phyloP scores from a whole-genome alignment of 208 protist species.

The Wallacemonas sp. region DNA sequence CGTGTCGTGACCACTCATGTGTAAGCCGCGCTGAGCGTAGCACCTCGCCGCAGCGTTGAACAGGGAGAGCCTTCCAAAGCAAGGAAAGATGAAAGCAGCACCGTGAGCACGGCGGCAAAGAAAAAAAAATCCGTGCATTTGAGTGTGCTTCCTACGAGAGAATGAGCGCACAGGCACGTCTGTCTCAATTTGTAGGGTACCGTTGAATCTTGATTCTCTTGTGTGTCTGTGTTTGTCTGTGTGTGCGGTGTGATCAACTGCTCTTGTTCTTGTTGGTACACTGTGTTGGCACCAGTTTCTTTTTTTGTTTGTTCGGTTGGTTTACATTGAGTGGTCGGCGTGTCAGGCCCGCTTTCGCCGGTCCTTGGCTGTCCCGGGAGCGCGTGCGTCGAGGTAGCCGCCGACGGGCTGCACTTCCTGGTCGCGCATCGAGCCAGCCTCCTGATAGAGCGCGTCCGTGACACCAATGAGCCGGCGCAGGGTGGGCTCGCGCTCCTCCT shows the following conservation, averaged over 20 bases:
- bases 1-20: too few relatives aligned
- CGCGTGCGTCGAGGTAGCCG: conserved; percentile 46
- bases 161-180: too few relatives aligned
- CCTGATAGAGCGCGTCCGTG: conserved; percentile 50
- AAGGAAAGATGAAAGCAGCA: too few relatives aligned
- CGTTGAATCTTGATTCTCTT: too few relatives aligned
- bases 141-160: too few relatives aligned
- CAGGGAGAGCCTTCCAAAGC: too few relatives aligned
- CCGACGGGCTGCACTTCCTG: conserved; percentile 42
- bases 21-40: too few relatives aligned
- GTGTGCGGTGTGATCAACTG: not conserved
- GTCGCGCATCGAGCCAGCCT: conserved; percentile 31
- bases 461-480: conserved; percentile 71
- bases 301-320: not conserved
- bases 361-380: conserved; percentile 5
- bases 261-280: not conserved
- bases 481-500: conserved; percentile 53
- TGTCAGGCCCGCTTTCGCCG: not conserved
- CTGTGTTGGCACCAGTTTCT: too few relatives aligned
- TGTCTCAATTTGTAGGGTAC: too few relatives aligned
- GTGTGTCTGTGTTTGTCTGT: conserved; percentile 17
- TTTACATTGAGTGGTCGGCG: not conserved
- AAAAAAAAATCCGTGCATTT: too few relatives aligned
- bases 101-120: too few relatives aligned
- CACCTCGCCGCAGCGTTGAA: too few relatives aligned